Evolutionary conservation across 495 filamentous ascomycete genomes (phyloP).

Genomic region (Penicillium roqueforti): DNA sequence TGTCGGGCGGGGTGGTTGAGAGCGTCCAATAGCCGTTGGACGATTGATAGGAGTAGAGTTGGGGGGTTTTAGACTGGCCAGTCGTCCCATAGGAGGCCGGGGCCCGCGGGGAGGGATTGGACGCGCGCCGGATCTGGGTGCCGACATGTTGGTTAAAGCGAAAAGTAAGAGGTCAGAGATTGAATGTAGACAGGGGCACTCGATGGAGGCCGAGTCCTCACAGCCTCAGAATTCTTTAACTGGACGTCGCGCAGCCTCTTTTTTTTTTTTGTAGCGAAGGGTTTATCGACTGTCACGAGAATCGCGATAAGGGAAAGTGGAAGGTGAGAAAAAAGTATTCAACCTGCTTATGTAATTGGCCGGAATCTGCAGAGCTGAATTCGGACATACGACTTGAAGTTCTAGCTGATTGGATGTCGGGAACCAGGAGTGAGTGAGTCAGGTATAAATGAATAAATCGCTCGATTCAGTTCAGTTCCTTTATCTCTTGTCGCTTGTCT

Average conservation of each 20-base stretch:
- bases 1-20: constrained; percentile 33
- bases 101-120: constrained; percentile 33
- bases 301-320: constrained; percentile 13
- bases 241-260: not conserved
- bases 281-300: constrained; percentile 6
- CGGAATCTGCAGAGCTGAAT: not conserved
- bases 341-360: not conserved
- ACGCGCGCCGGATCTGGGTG: constrained; percentile 30
- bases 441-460: not conserved
- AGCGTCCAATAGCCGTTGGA: constrained; percentile 32
- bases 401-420: not conserved
- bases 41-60: constrained; percentile 38
- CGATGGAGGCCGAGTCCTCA: constrained; percentile 4
- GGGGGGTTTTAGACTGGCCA: constrained; percentile 39
- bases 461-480: not conserved
- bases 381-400: not conserved
- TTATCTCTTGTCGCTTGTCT: not conserved
- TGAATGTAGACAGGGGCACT: not conserved
- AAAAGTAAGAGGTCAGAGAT: not conserved
- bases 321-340: constrained; percentile 9
- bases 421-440: not conserved
- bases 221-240: not conserved
- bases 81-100: constrained; percentile 35
- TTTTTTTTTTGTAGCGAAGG: constrained; percentile 4
- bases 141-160: constrained; percentile 26